Percentiles rank a stretch among this genome's conserved stretches.
Evolutionary conservation across 2,329 filamentous ascomycete species (phyloP).

Genomic region (Cercospora zeae-maydis): DNA sequence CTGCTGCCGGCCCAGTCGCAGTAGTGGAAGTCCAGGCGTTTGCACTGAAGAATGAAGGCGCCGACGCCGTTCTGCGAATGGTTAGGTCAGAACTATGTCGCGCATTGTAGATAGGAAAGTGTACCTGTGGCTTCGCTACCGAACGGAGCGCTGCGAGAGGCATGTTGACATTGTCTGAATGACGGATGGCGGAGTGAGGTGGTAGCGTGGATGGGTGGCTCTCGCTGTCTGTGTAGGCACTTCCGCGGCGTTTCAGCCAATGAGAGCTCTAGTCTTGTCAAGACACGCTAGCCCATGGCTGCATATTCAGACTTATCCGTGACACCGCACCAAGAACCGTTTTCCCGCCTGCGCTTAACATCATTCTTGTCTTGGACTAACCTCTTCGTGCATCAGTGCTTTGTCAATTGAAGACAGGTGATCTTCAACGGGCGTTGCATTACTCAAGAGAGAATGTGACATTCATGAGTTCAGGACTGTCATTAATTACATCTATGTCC

Average conservation of each 20-base stretch:
- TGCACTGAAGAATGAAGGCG: slow-evolving; percentile 96
- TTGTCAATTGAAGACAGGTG: not conserved
- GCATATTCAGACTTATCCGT: not conserved
- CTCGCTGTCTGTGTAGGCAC: not conserved
- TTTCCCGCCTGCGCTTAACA: not conserved
- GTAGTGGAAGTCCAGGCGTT: slow-evolving; percentile 91
- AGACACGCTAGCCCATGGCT: not conserved
- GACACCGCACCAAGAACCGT: not conserved
- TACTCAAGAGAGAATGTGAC: too few relatives aligned
- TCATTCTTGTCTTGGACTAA: not conserved
- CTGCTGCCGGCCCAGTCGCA: slow-evolving; percentile 96
- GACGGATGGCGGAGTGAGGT: not conserved
- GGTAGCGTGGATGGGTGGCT: not conserved
- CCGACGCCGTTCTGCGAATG: slow-evolving; percentile 80
- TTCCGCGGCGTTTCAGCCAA: not conserved
- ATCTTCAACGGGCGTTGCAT: too few relatives aligned
- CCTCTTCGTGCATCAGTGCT: not conserved
- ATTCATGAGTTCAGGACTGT: too few relatives aligned
- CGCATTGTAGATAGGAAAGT: slow-evolving; percentile 19
- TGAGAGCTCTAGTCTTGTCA: not conserved
- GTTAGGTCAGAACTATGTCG: not conserved
- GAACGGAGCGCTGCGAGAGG: slow-evolving; percentile 51
- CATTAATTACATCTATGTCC: too few relatives aligned
- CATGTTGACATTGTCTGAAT: slow-evolving; percentile 36
- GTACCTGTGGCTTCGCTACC: slow-evolving; percentile 55